Base-by-base conservation (phyloP, 2,329 filamentous ascomycete species). In the Hypoxylon sp. region DNA sequence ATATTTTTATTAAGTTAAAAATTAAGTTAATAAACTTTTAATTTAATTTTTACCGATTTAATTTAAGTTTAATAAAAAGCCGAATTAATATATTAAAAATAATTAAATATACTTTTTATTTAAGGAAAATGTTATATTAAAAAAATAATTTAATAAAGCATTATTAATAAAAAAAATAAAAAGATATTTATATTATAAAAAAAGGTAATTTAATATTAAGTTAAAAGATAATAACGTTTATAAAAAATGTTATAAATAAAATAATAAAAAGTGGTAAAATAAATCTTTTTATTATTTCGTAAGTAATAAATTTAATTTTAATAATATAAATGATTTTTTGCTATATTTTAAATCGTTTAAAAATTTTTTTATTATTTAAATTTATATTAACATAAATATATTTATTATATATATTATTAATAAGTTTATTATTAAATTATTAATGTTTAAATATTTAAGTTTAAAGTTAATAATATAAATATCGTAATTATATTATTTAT, bases 391-490 rank as follows among this genome's bases (percentile, higher is more conserved):
- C 21, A 13, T 47, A 4, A 47, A 47, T 24, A 2, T 47, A 7
- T 47, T 47, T 24, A 47, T 47, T 24, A 47, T 47, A 24, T 24
- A 47, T 47, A 11, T 47, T 11, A 11, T 47, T 24, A 24, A 24
- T 24, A 24, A 46, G 7, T 24, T 0, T 4, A 10, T 47, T 47
- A 47, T 47, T 47, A 24, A 24, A 1, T 39, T 6, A n/a, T 39
- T 24, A 47, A 47, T 21, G 6, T 47, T 47, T 39, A n/a, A 24
- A 47, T 52, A 13, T 52, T 31, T 31, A 51, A 51, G 8, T 52
- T 52, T 37, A 52, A 19, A 10, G 10, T 21, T 52, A 52, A 52
- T 52, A 52, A 52, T 52, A 35, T 52, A 52, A 52, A 52, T 35
- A 52, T 52, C 21, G 11, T 21, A 5, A 10, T 37, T 52, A 52